Base-by-base conservation (phyloP, 495 filamentous ascomycete species). In the Bacidia rubella region DNA sequence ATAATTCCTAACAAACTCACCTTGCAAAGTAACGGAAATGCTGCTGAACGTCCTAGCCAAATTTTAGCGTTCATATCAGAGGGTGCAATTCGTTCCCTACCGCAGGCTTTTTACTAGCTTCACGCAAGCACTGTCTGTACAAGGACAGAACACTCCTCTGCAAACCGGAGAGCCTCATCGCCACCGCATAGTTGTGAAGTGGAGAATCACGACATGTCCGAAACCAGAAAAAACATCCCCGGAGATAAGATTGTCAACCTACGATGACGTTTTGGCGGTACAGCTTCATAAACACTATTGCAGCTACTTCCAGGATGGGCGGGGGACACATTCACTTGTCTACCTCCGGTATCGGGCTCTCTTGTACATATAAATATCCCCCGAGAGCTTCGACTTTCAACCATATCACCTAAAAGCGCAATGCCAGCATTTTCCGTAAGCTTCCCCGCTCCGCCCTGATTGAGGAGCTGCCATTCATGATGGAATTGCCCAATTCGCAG, bases 61-160 rank as follows among this genome's bases (percentile, higher is more conserved):
- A n/a, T n/a, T n/a, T n/a, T n/a, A n/a, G n/a, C n/a, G n/a, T n/a
- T n/a, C n/a, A n/a, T n/a, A n/a, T n/a, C n/a, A n/a, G n/a, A n/a
- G n/a, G n/a, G n/a, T n/a, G n/a, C n/a, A n/a, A n/a, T n/a, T n/a
- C n/a, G n/a, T n/a, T n/a, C n/a, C 77, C 60, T 65, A 90, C 85
- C 56, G 67, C 59, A 47, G 92, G 88, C 66, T 98, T 98, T 59
- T 82, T 85, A 49, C 81, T 74, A 49, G 81, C 78, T 60, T 83
- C 86, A 47, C 88, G 75, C 24, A 98, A 72, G 59, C 89, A 96
- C 59, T 79, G 77, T 44, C 89, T 81, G 60, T 97, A 98, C 10
- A 98, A 78, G 32, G 79, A 73, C 39, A 97, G 66, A 7, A 98
- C 90, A 51, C 93, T 85, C 62, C 79, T 82, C 61, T 98, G 93